Evolutionary conservation across 495 filamentous ascomycete species (phyloP).

Genomic region (Penicillium steckii): DNA sequence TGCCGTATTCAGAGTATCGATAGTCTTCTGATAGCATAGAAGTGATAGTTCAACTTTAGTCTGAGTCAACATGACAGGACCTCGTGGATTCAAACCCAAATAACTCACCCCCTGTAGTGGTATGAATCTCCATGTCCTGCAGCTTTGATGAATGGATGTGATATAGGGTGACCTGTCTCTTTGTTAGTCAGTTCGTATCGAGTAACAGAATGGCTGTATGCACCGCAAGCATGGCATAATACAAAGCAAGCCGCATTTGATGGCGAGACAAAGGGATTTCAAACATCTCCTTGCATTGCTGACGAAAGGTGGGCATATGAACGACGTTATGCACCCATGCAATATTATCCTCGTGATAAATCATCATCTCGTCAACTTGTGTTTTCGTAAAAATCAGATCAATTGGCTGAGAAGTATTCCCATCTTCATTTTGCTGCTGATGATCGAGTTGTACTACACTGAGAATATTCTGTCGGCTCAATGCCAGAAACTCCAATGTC

Average conservation of each 20-base stretch:
- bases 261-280: too few relatives aligned
- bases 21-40: conserved; percentile 5
- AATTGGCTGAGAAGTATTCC: not conserved
- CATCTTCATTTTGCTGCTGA: not conserved
- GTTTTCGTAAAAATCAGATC: not conserved
- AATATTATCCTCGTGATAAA: conserved; percentile 4
- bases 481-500: conserved; percentile 10
- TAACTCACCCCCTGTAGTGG: not conserved
- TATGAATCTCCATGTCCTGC: not conserved
- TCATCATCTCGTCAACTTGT: conserved; percentile 1
- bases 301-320: conserved; percentile 12
- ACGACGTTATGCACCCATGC: conserved; percentile 19
- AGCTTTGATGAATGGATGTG: not conserved
- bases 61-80: not conserved
- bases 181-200: not conserved
- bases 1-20: not conserved
- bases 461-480: conserved; percentile 7
- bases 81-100: not conserved
- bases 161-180: not conserved
- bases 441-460: not conserved
- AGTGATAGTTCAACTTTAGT: not conserved
- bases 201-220: not conserved
- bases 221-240: not conserved
- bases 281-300: conserved; percentile 1
- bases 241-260: not conserved